phyloP scores from a whole-genome alignment of 257 asterid species.

The Solanum bukasovii region DNA sequence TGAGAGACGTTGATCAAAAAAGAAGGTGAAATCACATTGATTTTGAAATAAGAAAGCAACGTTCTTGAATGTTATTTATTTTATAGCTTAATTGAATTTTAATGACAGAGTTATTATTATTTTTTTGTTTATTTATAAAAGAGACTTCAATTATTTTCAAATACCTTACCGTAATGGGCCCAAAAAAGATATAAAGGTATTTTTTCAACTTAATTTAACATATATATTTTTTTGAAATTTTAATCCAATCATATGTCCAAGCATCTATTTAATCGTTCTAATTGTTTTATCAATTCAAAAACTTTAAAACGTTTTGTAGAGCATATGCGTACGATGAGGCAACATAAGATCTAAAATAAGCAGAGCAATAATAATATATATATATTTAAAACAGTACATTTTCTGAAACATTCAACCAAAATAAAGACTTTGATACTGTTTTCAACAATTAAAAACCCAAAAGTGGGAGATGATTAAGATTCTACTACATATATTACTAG shows the following conservation, averaged over 20 bases:
- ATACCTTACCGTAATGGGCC: accelerated
- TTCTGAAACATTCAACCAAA: background rate
- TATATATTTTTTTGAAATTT: background rate
- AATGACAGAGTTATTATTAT: too few species aligned
- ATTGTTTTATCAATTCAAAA: background rate
- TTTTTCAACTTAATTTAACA: background rate
- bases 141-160: too few species aligned
- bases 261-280: too few species aligned
- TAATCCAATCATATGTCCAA: background rate
- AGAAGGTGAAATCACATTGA: too few species aligned
- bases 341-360: background rate
- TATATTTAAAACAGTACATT: background rate
- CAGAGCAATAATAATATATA: background rate
- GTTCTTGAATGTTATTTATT: background rate
- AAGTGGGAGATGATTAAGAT: background rate
- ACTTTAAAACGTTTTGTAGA: background rate
- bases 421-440: background rate
- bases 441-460: background rate
- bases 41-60: too few species aligned
- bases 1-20: too few species aligned
- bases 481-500: background rate
- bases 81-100: too few species aligned
- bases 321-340: background rate
- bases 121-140: too few species aligned
- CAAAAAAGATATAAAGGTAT: background rate